Conservation (phyloP, 2,329 filamentous ascomycete species). For the Annulohypoxylon truncatum region DNA sequence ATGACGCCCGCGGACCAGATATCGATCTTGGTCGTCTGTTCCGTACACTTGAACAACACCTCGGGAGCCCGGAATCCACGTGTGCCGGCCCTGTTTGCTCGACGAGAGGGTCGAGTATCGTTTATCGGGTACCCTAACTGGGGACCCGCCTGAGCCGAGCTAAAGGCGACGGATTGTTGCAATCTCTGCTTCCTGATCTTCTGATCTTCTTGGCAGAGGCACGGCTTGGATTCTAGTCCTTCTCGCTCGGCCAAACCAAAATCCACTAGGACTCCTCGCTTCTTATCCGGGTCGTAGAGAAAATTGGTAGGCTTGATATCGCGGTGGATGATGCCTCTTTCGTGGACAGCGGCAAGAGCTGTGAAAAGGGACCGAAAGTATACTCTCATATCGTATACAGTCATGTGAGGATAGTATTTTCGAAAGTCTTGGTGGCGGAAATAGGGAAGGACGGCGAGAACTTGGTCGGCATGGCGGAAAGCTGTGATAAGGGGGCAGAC, state of each 20-base stretch:
- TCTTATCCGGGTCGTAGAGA: conserved; percentile 83
- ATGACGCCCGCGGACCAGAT: conserved; percentile 99
- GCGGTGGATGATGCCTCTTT: conserved; percentile 86
- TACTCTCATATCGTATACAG: conserved; percentile 83
- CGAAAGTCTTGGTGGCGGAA: conserved; percentile 96
- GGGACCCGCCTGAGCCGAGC: conserved; percentile 62
- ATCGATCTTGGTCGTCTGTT: conserved; percentile 93
- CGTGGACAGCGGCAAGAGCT: conserved; percentile 85
- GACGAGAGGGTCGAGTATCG: conserved; percentile 85
- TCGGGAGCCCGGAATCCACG: conserved; percentile 96
- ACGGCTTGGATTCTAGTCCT: conserved; percentile 80
- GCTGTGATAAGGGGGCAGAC: conserved; percentile 97
- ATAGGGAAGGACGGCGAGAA: conserved; percentile 93
- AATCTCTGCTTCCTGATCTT: conserved; percentile 71
- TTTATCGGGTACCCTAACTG: conserved; percentile 85
- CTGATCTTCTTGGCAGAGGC: conserved; percentile 78
- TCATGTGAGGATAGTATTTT: conserved; percentile 92
- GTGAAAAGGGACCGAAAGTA: conserved; percentile 92
- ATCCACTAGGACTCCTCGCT: conserved; percentile 93
- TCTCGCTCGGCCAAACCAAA: conserved; percentile 95
- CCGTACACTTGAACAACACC: conserved; percentile 95
- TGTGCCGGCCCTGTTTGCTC: conserved; percentile 94
- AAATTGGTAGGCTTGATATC: conserved; percentile 99
- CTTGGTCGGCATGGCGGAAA: conserved; percentile 94
- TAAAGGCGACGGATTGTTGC: conserved; percentile 64